Evolutionary conservation across 2,329 filamentous ascomycete genomes (phyloP).

Genomic region (Talaromyces amestolkiae): DNA sequence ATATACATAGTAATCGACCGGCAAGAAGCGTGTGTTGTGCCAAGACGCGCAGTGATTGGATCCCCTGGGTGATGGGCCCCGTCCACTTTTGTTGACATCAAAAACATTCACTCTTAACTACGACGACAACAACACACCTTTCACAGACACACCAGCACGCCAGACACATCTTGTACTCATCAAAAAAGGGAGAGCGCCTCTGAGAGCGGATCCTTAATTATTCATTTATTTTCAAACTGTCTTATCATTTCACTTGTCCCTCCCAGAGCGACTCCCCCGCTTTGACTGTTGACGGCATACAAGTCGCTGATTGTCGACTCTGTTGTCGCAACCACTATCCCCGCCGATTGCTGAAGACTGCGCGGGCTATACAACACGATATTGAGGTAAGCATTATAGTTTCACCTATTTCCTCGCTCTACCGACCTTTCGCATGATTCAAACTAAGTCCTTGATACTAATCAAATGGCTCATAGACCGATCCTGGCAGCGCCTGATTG

Average conservation of each 20-base stretch:
- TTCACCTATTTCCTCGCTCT: not conserved
- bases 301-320: not conserved
- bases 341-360: not conserved
- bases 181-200: not conserved
- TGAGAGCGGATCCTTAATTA: not conserved
- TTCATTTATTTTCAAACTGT: not conserved
- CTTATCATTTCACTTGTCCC: not conserved
- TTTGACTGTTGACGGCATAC: conserved; percentile 10
- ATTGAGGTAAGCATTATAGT: not conserved
- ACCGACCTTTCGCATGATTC: not conserved
- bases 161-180: not conserved
- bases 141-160: too few relatives aligned
- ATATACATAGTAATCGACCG: not conserved
- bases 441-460: not conserved
- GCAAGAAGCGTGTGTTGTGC: not conserved
- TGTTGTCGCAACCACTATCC: not conserved
- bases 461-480: not conserved
- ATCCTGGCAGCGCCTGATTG: conserved; percentile 14
- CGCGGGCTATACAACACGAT: not conserved
- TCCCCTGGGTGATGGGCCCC: conserved; percentile 17
- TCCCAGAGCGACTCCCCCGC: conserved; percentile 7
- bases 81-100: conserved; percentile 18
- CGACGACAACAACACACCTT: not conserved
- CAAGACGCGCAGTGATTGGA: conserved; percentile 7
- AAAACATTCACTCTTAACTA: conserved; percentile 6